A percentile compares a stretch with the other conserved stretches of the same genome.
phyloP scores from a whole-genome alignment of 345 rosid genomes.

The Turritis glabra region DNA sequence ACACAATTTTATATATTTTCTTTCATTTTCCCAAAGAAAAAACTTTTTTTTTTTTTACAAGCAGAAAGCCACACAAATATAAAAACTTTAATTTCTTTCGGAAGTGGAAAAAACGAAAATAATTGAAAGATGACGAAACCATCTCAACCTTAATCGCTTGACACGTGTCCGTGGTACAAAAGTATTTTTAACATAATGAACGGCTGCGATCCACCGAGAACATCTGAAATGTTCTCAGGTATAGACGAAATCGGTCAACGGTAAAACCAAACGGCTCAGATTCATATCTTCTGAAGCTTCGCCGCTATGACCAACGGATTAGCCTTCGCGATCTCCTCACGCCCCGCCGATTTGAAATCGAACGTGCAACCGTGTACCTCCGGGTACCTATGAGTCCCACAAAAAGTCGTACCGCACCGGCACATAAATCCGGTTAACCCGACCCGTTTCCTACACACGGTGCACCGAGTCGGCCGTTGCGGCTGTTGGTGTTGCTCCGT shows the following conservation, averaged over 20 bases:
- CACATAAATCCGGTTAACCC: constrained; percentile 55
- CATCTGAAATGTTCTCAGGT: neutral
- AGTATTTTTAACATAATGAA: constrained; percentile 20
- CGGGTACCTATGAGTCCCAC: constrained; percentile 57
- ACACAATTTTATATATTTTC: constrained; percentile 12
- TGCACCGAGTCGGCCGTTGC: constrained; percentile 49
- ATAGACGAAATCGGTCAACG: constrained; percentile 11
- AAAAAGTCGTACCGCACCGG: constrained; percentile 51
- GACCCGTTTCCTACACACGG: constrained; percentile 51
- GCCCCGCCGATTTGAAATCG: constrained; percentile 54
- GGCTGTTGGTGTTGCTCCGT: neutral
- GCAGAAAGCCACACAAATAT: constrained; percentile 29
- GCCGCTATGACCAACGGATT: constrained; percentile 51
- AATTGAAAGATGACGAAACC: constrained; percentile 27
- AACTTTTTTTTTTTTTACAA: neutral
- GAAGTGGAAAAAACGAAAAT: constrained; percentile 8
- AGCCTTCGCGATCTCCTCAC: constrained; percentile 56
- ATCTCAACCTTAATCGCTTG: constrained; percentile 18
- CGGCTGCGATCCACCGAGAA: constrained; percentile 35
- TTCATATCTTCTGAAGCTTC: constrained; percentile 54
- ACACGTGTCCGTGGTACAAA: constrained; percentile 31
- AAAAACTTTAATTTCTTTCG: constrained; percentile 6
- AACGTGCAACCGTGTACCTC: constrained; percentile 52
- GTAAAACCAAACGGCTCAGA: constrained; percentile 18
- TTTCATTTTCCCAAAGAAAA: neutral